A percentile compares a stretch with the other conserved stretches of the same genome.
phyloP scores from a whole-genome alignment of 805 yeast genomes.

The Metschnikowia gruessii region DNA sequence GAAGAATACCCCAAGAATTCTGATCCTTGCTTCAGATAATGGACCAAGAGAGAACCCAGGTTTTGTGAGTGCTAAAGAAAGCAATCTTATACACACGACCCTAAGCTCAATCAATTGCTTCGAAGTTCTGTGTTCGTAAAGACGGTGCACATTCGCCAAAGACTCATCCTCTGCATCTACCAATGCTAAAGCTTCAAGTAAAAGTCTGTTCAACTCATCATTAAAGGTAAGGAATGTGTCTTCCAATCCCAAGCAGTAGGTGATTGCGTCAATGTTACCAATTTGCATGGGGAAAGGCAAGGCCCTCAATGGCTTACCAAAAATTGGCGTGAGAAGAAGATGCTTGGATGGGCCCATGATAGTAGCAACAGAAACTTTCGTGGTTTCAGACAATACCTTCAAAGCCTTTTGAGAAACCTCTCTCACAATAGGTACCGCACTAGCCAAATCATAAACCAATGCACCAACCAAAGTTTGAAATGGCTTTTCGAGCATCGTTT shows the following conservation, averaged over 20 bases:
- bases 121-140: slow-evolving; percentile 81
- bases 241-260: slow-evolving; percentile 80
- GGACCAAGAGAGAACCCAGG: slow-evolving; percentile 79
- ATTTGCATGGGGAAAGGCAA: slow-evolving; percentile 98
- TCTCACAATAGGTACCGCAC: slow-evolving; percentile 80
- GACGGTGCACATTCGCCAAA: slow-evolving; percentile 79
- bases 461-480: slow-evolving; percentile 84
- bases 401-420: slow-evolving; percentile 76
- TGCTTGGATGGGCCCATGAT: slow-evolving; percentile 82
- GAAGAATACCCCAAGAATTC: slow-evolving; percentile 91
- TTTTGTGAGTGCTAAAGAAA: slow-evolving; percentile 79
- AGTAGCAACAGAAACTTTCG: slow-evolving; percentile 65
- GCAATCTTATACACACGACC: slow-evolving; percentile 81
- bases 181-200: slow-evolving; percentile 86
- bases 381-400: slow-evolving; percentile 62
- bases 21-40: slow-evolving; percentile 72
- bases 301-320: slow-evolving; percentile 95
- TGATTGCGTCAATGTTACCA: slow-evolving; percentile 96
- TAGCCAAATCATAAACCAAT: slow-evolving; percentile 87
- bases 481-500: slow-evolving; percentile 63
- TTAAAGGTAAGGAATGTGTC: slow-evolving; percentile 79
- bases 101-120: slow-evolving; percentile 84
- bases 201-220: slow-evolving; percentile 80
- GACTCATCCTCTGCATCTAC: slow-evolving; percentile 99
- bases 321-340: slow-evolving; percentile 84